Evolutionary conservation across 2,329 filamentous ascomycete genomes (phyloP), one percentile per base, ranked within the genome.

Genomic region (Fusarium sp.): DNA sequence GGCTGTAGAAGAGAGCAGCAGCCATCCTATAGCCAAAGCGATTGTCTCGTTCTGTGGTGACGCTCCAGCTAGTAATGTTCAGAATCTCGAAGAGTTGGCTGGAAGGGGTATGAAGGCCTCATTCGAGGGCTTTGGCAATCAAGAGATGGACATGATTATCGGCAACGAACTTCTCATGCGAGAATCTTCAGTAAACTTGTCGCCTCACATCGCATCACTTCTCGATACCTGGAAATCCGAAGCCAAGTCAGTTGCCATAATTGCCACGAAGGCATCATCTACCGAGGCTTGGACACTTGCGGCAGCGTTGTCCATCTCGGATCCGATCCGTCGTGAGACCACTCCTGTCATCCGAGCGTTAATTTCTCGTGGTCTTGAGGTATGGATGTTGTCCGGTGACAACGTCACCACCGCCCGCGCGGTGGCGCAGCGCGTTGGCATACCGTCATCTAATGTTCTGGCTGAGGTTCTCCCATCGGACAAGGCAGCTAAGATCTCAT

Each of bases 351-450:
- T 97, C 66, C 81, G 83, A 12, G 86, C 90, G 3, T 89, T 98
- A 1, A 88, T 89, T 48, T 82, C 87, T 9, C 88, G 89, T 22
- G 90, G 92, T 26, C 91, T 93, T 53, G 89, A 91, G 38, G 93
- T 97, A 8, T 98, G 92, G 90, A 97, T 98, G 94, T 91, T 98
- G 42, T 97, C 94, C 0, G 95, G 95, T 36, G 95, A 98, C 84
- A 98, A 98, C 79, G 84, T 86, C n/a, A 91, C 86, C n/a, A 98
- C 95, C 1, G 95, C 95, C 5, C 86, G 88, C 26, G 94, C 94
- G 0, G 94, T 98, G 6, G 95, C 93, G 2, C 84, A 87, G 5
- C 90, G 90, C 77, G 87, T 98, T 24, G 94, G 94, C 28, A 98
- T 98, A 73, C 88, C 90, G 0, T 78, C 86, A 2, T 84, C 86